Conservation (phyloP, 2,329 filamentous ascomycete genomes). For the Penicillium sp. region DNA sequence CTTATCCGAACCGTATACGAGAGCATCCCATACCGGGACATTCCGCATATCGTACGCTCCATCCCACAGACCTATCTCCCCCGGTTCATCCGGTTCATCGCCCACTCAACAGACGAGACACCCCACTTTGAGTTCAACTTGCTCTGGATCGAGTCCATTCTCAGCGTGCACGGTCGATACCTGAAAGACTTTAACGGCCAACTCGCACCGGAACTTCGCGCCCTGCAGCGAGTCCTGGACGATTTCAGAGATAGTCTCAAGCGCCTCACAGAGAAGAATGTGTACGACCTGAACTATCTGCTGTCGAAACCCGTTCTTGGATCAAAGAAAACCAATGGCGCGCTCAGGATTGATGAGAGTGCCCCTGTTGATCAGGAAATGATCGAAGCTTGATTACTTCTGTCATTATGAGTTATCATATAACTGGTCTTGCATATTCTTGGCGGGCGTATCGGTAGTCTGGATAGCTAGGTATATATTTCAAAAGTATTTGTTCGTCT, state of each 20-base stretch:
- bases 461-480: constrained; percentile 26
- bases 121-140: constrained; percentile 95
- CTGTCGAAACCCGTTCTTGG: constrained; percentile 49
- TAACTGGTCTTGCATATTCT: constrained; percentile 13
- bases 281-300: constrained; percentile 84
- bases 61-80: constrained; percentile 83
- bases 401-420: too few species aligned
- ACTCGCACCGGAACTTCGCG: constrained; percentile 77
- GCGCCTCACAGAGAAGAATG: constrained; percentile 78
- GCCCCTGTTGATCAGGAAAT: constrained; percentile 17
- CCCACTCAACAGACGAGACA: constrained; percentile 79
- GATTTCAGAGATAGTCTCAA: constrained; percentile 80
- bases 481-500: constrained; percentile 18
- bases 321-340: constrained; percentile 23
- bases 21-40: constrained; percentile 69
- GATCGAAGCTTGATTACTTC: too few species aligned
- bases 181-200: constrained; percentile 75
- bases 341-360: constrained; percentile 28
- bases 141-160: constrained; percentile 78
- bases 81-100: constrained; percentile 80
- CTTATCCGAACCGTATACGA: constrained; percentile 85
- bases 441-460: constrained; percentile 15
- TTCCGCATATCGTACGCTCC: constrained; percentile 71
- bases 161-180: constrained; percentile 80
- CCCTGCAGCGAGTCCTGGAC: constrained; percentile 74